A percentile compares a stretch with the other conserved stretches of the same genome.
These are phyloP conservation scores for Castanea crenata DNA, from an alignment of 306 rosid species.

Conservation along the genomic window DNA sequence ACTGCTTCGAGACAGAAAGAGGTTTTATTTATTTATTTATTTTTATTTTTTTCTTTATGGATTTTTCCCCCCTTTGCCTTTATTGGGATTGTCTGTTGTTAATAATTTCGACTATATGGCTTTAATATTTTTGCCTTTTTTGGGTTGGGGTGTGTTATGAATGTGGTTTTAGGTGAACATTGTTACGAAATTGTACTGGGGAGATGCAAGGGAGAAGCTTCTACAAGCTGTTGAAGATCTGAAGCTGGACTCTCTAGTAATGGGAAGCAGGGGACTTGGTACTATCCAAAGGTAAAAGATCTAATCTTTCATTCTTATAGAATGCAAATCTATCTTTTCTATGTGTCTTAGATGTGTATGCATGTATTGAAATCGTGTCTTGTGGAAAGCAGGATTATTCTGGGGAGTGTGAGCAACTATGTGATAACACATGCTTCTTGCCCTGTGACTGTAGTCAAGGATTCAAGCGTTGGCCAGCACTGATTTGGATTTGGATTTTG, in stretches of 20 bases:
- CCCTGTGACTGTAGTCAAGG: slow-evolving; percentile 83
- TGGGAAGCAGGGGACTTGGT: slow-evolving; percentile 94
- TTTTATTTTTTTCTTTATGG: too few species aligned
- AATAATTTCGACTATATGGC: background rate
- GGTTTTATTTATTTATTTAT: slow-evolving; percentile 27
- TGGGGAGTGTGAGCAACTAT: slow-evolving; percentile 93
- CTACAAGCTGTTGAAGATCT: slow-evolving; percentile 71
- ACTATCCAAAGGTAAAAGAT: slow-evolving; percentile 52
- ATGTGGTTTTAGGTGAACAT: slow-evolving; percentile 41
- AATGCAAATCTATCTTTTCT: too few species aligned
- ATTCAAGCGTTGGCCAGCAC: slow-evolving; percentile 25
- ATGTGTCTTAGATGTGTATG: slow-evolving; percentile 1
- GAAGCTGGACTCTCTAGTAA: slow-evolving; percentile 70
- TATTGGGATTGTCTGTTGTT: background rate
- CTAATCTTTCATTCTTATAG: background rate
- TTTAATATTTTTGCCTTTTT: background rate
- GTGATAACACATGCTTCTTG: slow-evolving; percentile 61
- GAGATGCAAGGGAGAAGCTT: slow-evolving; percentile 92
- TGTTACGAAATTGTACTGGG: slow-evolving; percentile 79
- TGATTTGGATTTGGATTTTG: background rate
- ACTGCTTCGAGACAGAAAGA: slow-evolving; percentile 68
- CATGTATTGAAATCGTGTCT: background rate
- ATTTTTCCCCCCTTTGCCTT: background rate
- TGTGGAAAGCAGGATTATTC: slow-evolving; percentile 51
- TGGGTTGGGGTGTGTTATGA: background rate